These are phyloP conservation scores for Pisolithus albus DNA, from an alignment of 768 basidiomycete species.

Conservation along the genomic window DNA sequence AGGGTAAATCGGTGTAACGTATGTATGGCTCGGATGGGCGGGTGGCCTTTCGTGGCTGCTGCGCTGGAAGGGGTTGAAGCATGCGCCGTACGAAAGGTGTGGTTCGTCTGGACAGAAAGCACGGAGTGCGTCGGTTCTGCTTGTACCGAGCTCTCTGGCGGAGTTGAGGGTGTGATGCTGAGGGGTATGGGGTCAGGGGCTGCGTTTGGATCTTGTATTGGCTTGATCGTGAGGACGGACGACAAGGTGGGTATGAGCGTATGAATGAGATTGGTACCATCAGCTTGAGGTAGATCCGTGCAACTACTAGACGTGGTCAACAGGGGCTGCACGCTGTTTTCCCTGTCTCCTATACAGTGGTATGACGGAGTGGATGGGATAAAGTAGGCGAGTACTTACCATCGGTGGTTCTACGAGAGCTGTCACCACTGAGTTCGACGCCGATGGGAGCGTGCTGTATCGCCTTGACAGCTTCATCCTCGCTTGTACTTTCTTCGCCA, in stretches of 20 bases:
- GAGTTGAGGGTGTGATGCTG: conserved; percentile 20
- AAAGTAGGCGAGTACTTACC: conserved; percentile 13
- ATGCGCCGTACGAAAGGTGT: conserved; percentile 57
- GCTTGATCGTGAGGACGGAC: conserved; percentile 67
- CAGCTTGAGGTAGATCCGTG: conserved; percentile 56
- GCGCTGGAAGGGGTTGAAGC: conserved; percentile 45
- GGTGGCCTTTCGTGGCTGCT: conserved; percentile 71
- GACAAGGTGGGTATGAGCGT: conserved; percentile 51
- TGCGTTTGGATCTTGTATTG: conserved; percentile 44
- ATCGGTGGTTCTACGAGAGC: conserved; percentile 37
- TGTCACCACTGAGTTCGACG: conserved; percentile 41
- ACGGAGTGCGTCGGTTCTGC: conserved; percentile 38
- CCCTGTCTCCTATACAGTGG: conserved; percentile 25
- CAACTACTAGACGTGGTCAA: conserved; percentile 43
- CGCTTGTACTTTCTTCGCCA: conserved; percentile 54
- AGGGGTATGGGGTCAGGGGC: conserved; percentile 37
- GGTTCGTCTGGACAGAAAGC: conserved; percentile 41
- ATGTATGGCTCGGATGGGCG: conserved; percentile 51
- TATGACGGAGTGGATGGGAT: conserved; percentile 5
- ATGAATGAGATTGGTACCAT: conserved; percentile 33
- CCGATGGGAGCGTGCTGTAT: conserved; percentile 43
- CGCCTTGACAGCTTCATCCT: conserved; percentile 60
- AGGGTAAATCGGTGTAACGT: conserved; percentile 83
- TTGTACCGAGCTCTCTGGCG: conserved; percentile 29
- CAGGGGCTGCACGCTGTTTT: conserved; percentile 49